Evolutionary conservation across 768 basidiomycete species (phyloP), one percentile per base, ranked within the genome.

Genomic region (Dendrothele bispora): DNA sequence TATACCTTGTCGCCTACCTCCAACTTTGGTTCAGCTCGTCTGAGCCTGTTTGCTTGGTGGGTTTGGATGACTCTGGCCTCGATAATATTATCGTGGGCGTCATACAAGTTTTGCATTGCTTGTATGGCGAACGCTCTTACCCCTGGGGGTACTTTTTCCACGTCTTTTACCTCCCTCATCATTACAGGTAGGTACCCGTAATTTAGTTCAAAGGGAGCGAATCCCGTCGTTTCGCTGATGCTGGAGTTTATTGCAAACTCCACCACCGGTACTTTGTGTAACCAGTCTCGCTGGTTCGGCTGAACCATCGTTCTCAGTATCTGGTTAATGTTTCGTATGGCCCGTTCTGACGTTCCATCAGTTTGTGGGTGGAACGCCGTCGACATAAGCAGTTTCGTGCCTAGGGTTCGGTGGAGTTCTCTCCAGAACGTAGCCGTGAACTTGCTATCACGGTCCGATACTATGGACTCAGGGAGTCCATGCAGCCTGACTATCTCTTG

Each of bases 11-110:
- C 55, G 0, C 68, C 68, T 3, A 21, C 48, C 5, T 38, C 6
- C 10, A 65, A 53, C 3, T 30, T 26, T 1, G 46, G 36, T 26
- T 62, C 56, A 8, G 51, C 32, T 4, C 49, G 24, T 2, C 61
- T 18, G 2, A 52, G 47, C 5, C 50, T 28, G 38, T 77, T 71
- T 0, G 68, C 63, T 0, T 64, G 46, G 17, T 55, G n/a, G 0
- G 65, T 64, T 27, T 72, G 67, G 4, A 55, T 32, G 0, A 69
- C 59, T 0, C 68, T 29, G 0, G 61, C 51, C 14, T 48, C 66
- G 7, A 75, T 68, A 1, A 75, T 67, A 0, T 62, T 57, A 45
- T 77, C 63, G 43, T 75, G 71, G 0, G 72, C 71, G 0, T 45
- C 32, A 3, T 54, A 39, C 1, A 73, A 32, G 20, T 67, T 59